Percentiles rank a stretch among this genome's conserved stretches.
Evolutionary conservation across 176 grass and related monocot genomes (phyloP).

Genomic region (Puccinellia tenuiflora): DNA sequence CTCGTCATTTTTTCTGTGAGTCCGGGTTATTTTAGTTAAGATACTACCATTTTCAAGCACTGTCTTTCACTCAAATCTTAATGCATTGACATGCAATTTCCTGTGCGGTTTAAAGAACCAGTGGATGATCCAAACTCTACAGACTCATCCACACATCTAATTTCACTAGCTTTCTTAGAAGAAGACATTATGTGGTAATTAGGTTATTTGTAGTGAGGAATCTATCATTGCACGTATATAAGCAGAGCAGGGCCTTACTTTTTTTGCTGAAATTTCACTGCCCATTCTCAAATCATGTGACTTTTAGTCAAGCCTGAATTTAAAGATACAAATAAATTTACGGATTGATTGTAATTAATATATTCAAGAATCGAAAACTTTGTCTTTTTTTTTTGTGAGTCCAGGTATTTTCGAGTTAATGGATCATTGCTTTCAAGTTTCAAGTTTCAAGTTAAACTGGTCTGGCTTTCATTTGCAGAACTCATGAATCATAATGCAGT

Average conservation of each 20-base stretch:
- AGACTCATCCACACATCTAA: neutral
- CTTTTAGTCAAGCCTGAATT: neutral
- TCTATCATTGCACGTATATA: neutral
- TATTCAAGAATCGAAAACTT: neutral
- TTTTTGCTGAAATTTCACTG: neutral
- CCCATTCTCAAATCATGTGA: neutral
- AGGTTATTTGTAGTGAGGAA: neutral
- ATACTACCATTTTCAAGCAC: neutral
- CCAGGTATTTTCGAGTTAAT: neutral
- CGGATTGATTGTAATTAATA: neutral
- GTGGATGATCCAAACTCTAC: neutral
- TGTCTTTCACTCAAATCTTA: neutral
- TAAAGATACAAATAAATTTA: neutral
- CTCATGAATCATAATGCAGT: neutral
- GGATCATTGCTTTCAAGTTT: neutral
- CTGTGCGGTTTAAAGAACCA: neutral
- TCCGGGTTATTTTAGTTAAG: neutral
- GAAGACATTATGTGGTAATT: neutral
- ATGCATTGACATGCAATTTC: neutral
- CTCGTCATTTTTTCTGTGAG: neutral
- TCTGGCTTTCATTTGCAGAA: neutral
- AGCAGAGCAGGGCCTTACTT: neutral
- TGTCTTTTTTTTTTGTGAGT: neutral
- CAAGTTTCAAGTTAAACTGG: neutral
- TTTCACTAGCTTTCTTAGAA: constrained; percentile 15